Evolutionary conservation across 352 stramenopile genomes (phyloP), one percentile per base, ranked within the genome.

Genomic region (Phytophthora aleatoria): DNA sequence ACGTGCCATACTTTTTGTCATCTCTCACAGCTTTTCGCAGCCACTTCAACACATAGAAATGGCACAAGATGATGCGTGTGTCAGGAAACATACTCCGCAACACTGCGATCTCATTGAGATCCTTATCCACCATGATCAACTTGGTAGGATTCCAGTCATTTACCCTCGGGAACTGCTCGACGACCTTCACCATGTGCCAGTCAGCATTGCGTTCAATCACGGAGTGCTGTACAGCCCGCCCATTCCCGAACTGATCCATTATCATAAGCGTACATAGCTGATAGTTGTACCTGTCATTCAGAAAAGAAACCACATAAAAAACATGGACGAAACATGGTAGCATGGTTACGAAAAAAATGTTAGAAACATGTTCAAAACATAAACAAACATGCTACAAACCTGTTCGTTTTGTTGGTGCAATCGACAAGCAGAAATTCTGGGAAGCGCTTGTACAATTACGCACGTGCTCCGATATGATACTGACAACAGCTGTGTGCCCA

Each of bases 31-130:
- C 42, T 8, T 20, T 3, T 0, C 31, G 28, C 24, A 60, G 28
- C 53, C 24, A 58, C 38, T 58, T 58, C 2, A 58, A 28, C 2
- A 58, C 24, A 20, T 58, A 38, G 16, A 58, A 58, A 41, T 59
- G 52, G 16, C 52, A 59, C 3, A 59, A 26, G 35, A 59, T 26
- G 10, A 44, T 41, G 1, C 52, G 27, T 8, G 5, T 27, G 13
- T 20, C 39, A 24, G 52, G 41, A 31, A 59, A 30, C 41, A 44
- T 56, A 1, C 20, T 1, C 10, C 41, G 48, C 15, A 63, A 26
- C 16, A 63, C 45, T 7, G 56, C 45, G 13, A 63, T 56, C n/a
- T 63, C 36, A 10, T 63, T 64, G n/a, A 57, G n/a, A 57, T 64
- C 56, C 11, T 64, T 64, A 8, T 64, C 56, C 2, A 64, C 45